A percentile compares a stretch with the other conserved stretches of the same genome.
Evolutionary conservation across 225 moss, liverwort and hornwort genomes (phyloP).

Genomic region (Rhytidiadelphus loreus): DNA sequence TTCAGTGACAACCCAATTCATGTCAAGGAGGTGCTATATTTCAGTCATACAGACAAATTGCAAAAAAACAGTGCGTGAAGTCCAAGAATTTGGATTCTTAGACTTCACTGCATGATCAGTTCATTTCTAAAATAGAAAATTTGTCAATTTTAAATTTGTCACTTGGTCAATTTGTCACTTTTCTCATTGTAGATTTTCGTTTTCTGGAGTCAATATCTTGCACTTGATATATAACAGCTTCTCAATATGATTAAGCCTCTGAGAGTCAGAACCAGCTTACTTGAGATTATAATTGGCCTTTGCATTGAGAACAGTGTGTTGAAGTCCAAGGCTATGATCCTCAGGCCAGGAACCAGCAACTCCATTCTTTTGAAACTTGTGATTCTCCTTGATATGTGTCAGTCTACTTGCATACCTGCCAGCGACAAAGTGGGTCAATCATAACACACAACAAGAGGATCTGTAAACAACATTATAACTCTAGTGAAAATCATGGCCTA

Average conservation of each 20-base stretch:
- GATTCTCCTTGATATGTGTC: constrained; percentile 73
- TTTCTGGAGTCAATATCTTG: neutral
- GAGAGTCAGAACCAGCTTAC: constrained; percentile 28
- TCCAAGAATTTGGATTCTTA: neutral
- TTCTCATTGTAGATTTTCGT: neutral
- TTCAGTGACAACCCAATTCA: neutral
- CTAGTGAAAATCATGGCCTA: neutral
- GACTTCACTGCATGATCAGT: neutral
- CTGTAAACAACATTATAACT: neutral
- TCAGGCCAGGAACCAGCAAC: constrained; percentile 36
- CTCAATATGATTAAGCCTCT: neutral
- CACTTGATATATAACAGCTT: neutral
- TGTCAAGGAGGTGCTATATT: neutral
- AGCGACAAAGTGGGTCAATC: neutral
- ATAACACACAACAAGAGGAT: neutral
- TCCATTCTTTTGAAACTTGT: constrained; percentile 75
- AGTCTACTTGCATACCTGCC: constrained; percentile 85
- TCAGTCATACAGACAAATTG: neutral
- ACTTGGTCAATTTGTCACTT: neutral
- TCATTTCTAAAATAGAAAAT: neutral
- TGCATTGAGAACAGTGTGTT: constrained; percentile 47
- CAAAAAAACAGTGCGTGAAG: neutral
- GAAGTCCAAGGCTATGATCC: constrained; percentile 59
- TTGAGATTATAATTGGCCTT: constrained; percentile 66
- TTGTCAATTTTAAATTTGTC: too few relatives aligned